Evolutionary conservation across 1,139 yeast species (phyloP), one percentile per base, ranked within the genome.

Genomic region (Petasospora fabianii): DNA sequence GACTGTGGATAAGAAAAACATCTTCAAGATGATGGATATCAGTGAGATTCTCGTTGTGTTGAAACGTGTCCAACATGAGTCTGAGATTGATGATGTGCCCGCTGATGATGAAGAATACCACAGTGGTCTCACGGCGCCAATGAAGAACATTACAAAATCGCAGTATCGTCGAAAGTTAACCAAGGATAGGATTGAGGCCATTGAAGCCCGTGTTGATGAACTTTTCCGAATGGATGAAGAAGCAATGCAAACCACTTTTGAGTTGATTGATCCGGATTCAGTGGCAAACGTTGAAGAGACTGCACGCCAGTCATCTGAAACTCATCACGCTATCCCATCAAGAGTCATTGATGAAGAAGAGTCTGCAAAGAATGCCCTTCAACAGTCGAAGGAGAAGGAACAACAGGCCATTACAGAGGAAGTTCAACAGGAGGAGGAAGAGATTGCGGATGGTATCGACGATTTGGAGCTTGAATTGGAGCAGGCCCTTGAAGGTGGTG

Each of bases 1-100:
- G 61, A 82, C 96, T 3, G 77, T 90, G 21, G 98, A 94, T 59
- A 77, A 84, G 55, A 92, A 90, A 60, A 92, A 87, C 55, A 74
- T 92, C 24, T 83, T 84, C 66, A 94, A 94, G 58, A 80, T 94
- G 0, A 71, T 88, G 27, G 97, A 94, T 60, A 69, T 92, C 8
- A 78, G 86, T 42, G 97, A 94, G 61, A 84, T 94, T 68, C 65
- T 94, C 35, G 65, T 90, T 13, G 94, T 92, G 5, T 69, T 88
- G 5, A 80, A 76, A 41, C 69, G 74, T 7, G 72, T 88, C 8
- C 71, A 77, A 36, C 56, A 64, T 27, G 84, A 77, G 45, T 74
- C 71, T 17, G 82, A 77, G 26, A 69, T 60, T 41, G 53, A 74
- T 61, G 49, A 62, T 50, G 50, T 59, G 54, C 49, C 68, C 53